A percentile compares a stretch with the other conserved stretches of the same genome.
These are phyloP conservation scores for Fusarium coicis DNA, from an alignment of 2,329 filamentous ascomycete species.

Conservation along the genomic window DNA sequence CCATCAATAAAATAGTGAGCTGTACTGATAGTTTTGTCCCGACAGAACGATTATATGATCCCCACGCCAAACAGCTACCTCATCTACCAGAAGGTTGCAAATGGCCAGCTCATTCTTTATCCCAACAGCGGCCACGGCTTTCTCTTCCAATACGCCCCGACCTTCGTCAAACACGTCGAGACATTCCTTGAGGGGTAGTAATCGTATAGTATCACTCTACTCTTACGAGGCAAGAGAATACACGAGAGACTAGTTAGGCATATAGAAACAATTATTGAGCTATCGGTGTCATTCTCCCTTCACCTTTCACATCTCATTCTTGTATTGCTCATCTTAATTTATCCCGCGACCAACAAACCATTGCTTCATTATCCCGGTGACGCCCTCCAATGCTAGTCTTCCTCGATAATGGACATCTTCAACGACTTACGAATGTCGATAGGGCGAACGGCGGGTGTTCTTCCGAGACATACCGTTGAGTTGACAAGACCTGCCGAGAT, in stretches of 20 bases:
- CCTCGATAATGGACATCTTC: neutral
- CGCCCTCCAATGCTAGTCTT: neutral
- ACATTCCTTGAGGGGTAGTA: neutral
- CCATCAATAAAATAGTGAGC: accelerated
- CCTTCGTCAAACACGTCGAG: neutral
- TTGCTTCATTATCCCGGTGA: accelerated
- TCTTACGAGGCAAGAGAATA: accelerated
- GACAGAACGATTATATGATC: constrained; percentile 10
- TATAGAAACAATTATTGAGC: neutral
- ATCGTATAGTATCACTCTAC: accelerated
- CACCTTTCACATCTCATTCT: neutral
- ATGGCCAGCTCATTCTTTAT: constrained; percentile 7
- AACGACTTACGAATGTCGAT: constrained; percentile 1
- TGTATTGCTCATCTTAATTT: accelerated
- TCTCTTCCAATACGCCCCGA: constrained; percentile 5
- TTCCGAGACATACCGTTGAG: constrained; percentile 1
- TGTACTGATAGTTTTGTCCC: accelerated
- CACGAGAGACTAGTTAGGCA: accelerated
- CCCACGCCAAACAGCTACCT: constrained; percentile 13
- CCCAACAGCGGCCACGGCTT: constrained; percentile 12
- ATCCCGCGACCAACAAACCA: accelerated
- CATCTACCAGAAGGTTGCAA: neutral
- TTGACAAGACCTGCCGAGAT: neutral
- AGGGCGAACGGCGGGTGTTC: constrained; percentile 2
- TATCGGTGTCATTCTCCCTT: neutral